Conservation (phyloP, 495 filamentous ascomycete genomes). For the Aspergillus sclerotioniger region DNA sequence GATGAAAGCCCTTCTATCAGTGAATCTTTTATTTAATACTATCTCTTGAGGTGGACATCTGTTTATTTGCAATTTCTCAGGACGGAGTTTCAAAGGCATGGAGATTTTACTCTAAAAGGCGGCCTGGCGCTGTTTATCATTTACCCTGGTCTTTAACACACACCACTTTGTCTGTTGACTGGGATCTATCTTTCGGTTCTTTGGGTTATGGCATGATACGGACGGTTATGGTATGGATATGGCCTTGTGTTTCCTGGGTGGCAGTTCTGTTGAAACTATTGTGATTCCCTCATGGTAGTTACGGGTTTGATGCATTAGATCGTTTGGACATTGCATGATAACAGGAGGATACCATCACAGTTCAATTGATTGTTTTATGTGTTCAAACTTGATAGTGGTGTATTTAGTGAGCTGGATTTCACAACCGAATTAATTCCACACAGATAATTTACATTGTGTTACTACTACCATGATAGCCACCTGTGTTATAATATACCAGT, state of each 20-base stretch:
- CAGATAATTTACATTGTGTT: too few species aligned
- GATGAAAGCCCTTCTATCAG: conserved; percentile 10
- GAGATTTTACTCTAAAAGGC: not conserved
- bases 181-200: not conserved
- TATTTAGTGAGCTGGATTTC: too few species aligned
- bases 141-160: not conserved
- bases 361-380: not conserved
- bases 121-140: not conserved
- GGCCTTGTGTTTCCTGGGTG: not conserved
- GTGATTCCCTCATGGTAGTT: not conserved
- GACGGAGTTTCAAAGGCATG: not conserved
- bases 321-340: not conserved
- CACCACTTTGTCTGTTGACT: not conserved
- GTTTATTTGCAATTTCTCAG: not conserved
- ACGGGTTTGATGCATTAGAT: not conserved
- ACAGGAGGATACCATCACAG: not conserved
- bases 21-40: conserved; percentile 7
- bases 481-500: too few species aligned
- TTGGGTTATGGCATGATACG: too few species aligned
- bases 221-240: not conserved
- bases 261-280: not conserved
- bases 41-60: conserved; percentile 8
- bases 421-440: too few species aligned
- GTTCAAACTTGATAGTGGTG: not conserved
- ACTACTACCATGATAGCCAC: too few species aligned